Evolutionary conservation across 2,329 filamentous ascomycete species (phyloP).

Genomic region (Pezicula neosporulosa): DNA sequence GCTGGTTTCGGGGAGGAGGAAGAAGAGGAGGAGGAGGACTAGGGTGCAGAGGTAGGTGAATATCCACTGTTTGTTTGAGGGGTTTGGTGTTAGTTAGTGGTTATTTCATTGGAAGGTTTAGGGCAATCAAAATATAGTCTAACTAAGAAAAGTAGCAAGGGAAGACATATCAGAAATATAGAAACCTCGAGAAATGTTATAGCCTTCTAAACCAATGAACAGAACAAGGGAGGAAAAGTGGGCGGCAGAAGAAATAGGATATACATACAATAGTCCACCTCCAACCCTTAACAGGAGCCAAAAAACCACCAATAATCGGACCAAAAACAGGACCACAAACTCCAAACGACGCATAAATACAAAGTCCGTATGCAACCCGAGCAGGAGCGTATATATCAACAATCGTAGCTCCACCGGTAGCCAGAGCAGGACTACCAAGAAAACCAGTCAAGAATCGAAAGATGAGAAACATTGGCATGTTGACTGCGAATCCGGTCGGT

Average conservation of each 20-base stretch:
- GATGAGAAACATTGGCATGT: constrained; percentile 58
- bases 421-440: constrained; percentile 60
- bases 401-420: constrained; percentile 48
- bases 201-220: too few relatives aligned
- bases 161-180: too few relatives aligned
- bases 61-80: too few relatives aligned
- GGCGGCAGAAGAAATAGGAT: too few relatives aligned
- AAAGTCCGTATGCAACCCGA: constrained; percentile 51
- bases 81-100: too few relatives aligned
- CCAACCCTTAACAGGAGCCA: constrained; percentile 52
- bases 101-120: too few relatives aligned
- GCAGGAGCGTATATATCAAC: constrained; percentile 48
- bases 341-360: constrained; percentile 48
- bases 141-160: too few relatives aligned
- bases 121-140: too few relatives aligned
- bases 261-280: constrained; percentile 47
- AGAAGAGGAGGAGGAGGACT: constrained; percentile 52
- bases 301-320: constrained; percentile 55
- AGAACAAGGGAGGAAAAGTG: too few relatives aligned
- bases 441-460: constrained; percentile 60
- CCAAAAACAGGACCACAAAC: constrained; percentile 48
- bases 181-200: too few relatives aligned
- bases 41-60: constrained; percentile 56
- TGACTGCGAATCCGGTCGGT: constrained; percentile 55
- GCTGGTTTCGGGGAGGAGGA: constrained; percentile 60